Evolutionary conservation across 208 protist species (phyloP).

Genomic region (Acanthamoeba divionensis): DNA sequence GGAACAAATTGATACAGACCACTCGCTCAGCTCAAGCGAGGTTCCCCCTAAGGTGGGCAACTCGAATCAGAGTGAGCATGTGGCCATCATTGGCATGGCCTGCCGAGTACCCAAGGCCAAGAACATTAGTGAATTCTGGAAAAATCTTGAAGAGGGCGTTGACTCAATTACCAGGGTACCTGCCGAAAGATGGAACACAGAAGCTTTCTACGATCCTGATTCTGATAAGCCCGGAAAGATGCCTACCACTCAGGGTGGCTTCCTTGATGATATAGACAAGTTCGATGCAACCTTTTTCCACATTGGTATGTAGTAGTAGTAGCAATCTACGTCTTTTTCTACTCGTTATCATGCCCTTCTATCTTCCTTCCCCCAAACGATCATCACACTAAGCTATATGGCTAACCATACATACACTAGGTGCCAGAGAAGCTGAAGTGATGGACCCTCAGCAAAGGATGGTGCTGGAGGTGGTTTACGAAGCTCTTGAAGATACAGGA

Average conservation of each 20-base stretch:
- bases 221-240: constrained; percentile 60
- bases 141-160: constrained; percentile 12
- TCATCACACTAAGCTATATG: too few species aligned
- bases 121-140: constrained; percentile 56
- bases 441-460: constrained; percentile 73
- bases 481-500: constrained; percentile 67
- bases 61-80: background rate
- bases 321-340: too few species aligned
- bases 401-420: too few species aligned
- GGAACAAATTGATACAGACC: too few species aligned
- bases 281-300: constrained; percentile 69
- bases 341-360: too few species aligned
- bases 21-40: too few species aligned
- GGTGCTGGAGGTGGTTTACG: constrained; percentile 57
- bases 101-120: constrained; percentile 60
- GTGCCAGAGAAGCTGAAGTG: constrained; percentile 58
- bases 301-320: too few species aligned
- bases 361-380: too few species aligned
- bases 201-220: background rate
- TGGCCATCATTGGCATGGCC: constrained; percentile 67
- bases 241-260: constrained; percentile 62
- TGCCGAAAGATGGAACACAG: constrained; percentile 58
- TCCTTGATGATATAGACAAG: constrained; percentile 61
- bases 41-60: too few species aligned
- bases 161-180: constrained; percentile 59